phyloP scores from a whole-genome alignment of 345 rosid species.

The Camelina laxa region DNA sequence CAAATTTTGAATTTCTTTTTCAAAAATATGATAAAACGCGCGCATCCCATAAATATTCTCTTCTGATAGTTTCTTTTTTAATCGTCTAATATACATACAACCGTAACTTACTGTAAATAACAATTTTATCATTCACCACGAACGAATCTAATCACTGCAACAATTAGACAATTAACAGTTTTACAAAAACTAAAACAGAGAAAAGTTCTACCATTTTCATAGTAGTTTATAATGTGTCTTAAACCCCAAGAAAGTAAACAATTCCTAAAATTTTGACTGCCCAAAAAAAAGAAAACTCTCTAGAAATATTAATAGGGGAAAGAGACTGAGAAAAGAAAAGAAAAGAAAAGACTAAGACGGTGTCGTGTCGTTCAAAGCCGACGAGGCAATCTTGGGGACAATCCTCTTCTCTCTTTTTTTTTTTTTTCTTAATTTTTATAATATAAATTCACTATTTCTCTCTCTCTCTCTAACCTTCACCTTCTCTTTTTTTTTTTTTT shows the following conservation, averaged over 20 bases:
- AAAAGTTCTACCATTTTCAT: no score
- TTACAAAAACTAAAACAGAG: no score
- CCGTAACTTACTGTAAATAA: background rate
- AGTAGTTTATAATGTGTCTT: background rate
- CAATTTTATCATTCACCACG: background rate
- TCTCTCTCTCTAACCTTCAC: conserved; percentile 12
- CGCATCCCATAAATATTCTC: no score
- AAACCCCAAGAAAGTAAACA: background rate
- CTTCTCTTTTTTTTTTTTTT: conserved; percentile 7
- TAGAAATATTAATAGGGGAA: no score
- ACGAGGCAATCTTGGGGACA: background rate
- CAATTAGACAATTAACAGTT: no score
- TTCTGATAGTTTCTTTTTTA: no score
- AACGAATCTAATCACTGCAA: background rate
- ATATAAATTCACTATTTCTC: background rate
- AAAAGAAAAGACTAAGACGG: conserved; percentile 5
- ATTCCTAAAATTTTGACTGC: background rate
- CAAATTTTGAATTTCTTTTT: no score
- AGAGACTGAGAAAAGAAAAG: background rate
- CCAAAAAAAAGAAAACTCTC: background rate
- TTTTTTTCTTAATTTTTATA: no score
- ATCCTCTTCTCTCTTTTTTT: background rate
- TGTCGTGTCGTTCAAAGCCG: conserved; percentile 1
- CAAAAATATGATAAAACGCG: background rate
- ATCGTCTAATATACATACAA: no score